Percentiles rank a stretch among this genome's conserved stretches.
These are phyloP conservation scores for Phytophthora litchii DNA, from an alignment of 352 stramenopile species.

Conservation along the genomic window DNA sequence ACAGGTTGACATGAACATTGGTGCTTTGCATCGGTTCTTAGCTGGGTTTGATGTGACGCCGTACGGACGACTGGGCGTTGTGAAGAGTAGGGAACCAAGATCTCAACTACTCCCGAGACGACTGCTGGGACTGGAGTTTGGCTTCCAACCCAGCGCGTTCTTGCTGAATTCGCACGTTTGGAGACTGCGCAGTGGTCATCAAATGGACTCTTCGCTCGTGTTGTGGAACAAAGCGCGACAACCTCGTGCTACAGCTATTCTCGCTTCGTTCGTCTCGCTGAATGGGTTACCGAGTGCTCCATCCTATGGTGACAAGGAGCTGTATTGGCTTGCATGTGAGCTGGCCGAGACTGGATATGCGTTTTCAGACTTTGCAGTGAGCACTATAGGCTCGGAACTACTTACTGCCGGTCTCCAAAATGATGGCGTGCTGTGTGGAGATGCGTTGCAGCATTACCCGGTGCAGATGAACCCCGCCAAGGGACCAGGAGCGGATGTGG, in stretches of 20 bases:
- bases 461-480: slow-evolving; percentile 21
- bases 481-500: slow-evolving; percentile 19
- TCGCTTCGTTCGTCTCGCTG: slow-evolving; percentile 47
- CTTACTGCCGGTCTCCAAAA: slow-evolving; percentile 15
- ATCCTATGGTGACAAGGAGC: slow-evolving; percentile 62
- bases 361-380: slow-evolving; percentile 46
- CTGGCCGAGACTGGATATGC: slow-evolving; percentile 53
- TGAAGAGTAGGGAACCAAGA: slow-evolving; percentile 1
- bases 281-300: slow-evolving; percentile 23
- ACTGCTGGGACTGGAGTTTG: slow-evolving; percentile 24
- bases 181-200: slow-evolving; percentile 43
- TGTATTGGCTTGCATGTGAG: slow-evolving; percentile 57
- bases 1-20: slow-evolving; percentile 8
- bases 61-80: slow-evolving; percentile 13
- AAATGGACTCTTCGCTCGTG: slow-evolving; percentile 59
- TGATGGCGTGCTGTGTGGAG: slow-evolving; percentile 45
- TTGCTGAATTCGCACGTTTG: slow-evolving; percentile 44
- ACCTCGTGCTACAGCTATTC: slow-evolving; percentile 45
- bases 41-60: slow-evolving; percentile 42
- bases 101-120: background rate
- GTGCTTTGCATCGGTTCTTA: slow-evolving; percentile 47
- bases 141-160: slow-evolving; percentile 39
- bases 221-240: slow-evolving; percentile 55
- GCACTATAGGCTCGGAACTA: slow-evolving; percentile 36
- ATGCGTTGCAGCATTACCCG: slow-evolving; percentile 52